A percentile compares a stretch with the other conserved stretches of the same genome.
Conservation (phyloP, 2,329 filamentous ascomycete species). For the Talaromyces sp. region DNA sequence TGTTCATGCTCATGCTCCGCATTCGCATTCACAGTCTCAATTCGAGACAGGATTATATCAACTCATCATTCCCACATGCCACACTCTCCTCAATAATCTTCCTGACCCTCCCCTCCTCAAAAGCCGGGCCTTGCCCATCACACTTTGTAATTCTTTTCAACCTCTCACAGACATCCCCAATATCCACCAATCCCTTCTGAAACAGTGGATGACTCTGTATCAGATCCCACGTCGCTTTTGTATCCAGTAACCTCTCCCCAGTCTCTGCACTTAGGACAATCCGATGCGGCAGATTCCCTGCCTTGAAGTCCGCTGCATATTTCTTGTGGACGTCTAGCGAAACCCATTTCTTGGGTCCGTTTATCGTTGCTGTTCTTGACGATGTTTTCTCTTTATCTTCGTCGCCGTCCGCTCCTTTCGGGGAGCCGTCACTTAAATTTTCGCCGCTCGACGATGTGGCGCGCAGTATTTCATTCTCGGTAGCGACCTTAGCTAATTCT, state of each 20-base stretch:
- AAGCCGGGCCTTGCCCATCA: conserved; percentile 84
- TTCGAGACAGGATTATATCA: conserved; percentile 44
- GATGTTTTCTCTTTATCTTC: conserved; percentile 17
- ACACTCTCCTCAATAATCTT: conserved; percentile 75
- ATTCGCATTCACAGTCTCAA: neutral
- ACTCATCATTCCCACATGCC: conserved; percentile 71
- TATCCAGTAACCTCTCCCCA: conserved; percentile 68
- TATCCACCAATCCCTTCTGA: conserved; percentile 72
- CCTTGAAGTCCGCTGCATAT: conserved; percentile 50
- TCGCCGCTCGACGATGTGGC: conserved; percentile 53
- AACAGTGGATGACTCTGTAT: conserved; percentile 79
- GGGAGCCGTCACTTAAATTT: neutral
- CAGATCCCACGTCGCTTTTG: conserved; percentile 81
- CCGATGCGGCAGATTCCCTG: conserved; percentile 58
- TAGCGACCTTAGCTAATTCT: conserved; percentile 76
- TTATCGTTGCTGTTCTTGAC: conserved; percentile 45
- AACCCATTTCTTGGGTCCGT: conserved; percentile 67
- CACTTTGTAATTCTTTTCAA: conserved; percentile 73
- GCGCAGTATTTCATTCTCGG: conserved; percentile 88
- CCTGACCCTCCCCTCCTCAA: conserved; percentile 70
- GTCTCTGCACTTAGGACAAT: conserved; percentile 60
- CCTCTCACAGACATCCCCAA: conserved; percentile 73
- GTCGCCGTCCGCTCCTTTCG: neutral
- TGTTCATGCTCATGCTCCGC: neutral
- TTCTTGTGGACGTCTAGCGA: conserved; percentile 69